Conservation (phyloP, 2,329 filamentous ascomycete species). For the Apiospora marii region DNA sequence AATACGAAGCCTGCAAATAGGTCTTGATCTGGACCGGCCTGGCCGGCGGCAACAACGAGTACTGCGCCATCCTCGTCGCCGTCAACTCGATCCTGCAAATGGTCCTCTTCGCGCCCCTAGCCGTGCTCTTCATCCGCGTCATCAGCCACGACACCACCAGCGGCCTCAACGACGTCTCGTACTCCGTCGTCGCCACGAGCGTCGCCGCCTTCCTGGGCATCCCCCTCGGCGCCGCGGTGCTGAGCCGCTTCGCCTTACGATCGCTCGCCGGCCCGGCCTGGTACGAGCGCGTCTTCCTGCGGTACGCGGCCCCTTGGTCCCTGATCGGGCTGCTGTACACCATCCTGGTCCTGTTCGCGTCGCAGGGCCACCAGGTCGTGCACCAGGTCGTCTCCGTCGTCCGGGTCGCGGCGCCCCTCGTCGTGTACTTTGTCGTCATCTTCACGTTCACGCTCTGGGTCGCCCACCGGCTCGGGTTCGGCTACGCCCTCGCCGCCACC, state of each 20-base stretch:
- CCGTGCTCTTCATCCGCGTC: conserved; percentile 73
- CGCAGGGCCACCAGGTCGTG: conserved; percentile 78
- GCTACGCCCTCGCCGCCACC: conserved; percentile 73
- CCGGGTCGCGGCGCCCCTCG: conserved; percentile 79
- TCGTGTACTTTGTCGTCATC: conserved; percentile 81
- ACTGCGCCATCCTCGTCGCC: conserved; percentile 82
- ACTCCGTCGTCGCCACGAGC: conserved; percentile 76
- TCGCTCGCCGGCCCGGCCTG: conserved; percentile 60
- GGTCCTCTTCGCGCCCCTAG: conserved; percentile 74
- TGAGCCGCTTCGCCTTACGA: conserved; percentile 73
- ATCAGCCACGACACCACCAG: conserved; percentile 60
- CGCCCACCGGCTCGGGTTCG: conserved; percentile 72
- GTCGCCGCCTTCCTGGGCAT: conserved; percentile 88
- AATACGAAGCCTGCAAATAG: conserved; percentile 33
- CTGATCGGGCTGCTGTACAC: conserved; percentile 87
- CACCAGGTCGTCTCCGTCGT: conserved; percentile 85
- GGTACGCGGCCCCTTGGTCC: conserved; percentile 74
- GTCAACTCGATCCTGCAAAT: conserved; percentile 80
- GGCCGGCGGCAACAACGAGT: conserved; percentile 79
- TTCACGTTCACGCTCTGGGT: conserved; percentile 74
- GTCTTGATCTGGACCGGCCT: conserved; percentile 78
- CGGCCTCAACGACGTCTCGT: conserved; percentile 52
- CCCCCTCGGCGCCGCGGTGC: conserved; percentile 79
- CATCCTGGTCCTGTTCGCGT: conserved; percentile 85
- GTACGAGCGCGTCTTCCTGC: conserved; percentile 77